These are phyloP conservation scores for Collariella sp. DNA, from an alignment of 495 filamentous ascomycete genomes.

Conservation along the genomic window DNA sequence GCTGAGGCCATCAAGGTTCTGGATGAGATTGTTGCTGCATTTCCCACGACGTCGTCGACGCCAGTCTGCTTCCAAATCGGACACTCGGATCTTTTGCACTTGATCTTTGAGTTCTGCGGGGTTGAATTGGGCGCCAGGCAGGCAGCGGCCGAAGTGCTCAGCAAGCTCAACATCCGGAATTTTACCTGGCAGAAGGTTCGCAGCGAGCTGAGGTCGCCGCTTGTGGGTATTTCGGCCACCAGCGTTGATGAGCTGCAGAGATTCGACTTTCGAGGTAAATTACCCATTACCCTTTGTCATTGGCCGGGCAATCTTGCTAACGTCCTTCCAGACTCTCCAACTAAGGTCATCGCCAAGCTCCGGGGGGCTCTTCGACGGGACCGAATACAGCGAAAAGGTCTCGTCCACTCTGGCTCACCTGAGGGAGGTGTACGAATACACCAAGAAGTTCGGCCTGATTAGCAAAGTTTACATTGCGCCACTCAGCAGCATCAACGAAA, in stretches of 20 bases:
- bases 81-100: constrained; percentile 72
- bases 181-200: constrained; percentile 80
- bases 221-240: constrained; percentile 76
- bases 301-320: not conserved
- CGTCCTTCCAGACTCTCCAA: constrained; percentile 48
- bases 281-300: not conserved
- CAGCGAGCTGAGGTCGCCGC: constrained; percentile 68
- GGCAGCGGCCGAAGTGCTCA: constrained; percentile 71
- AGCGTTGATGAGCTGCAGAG: constrained; percentile 81
- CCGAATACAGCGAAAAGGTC: constrained; percentile 54
- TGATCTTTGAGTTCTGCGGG: constrained; percentile 81
- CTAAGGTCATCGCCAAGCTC: constrained; percentile 65
- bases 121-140: constrained; percentile 60
- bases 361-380: constrained; percentile 64
- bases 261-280: constrained; percentile 79
- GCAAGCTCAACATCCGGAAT: constrained; percentile 76
- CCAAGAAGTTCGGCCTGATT: constrained; percentile 62
- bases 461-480: constrained; percentile 79
- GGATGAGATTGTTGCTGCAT: constrained; percentile 78
- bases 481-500: constrained; percentile 82
- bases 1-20: constrained; percentile 91
- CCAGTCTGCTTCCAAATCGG: constrained; percentile 90
- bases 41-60: constrained; percentile 60
- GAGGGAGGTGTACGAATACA: constrained; percentile 62
- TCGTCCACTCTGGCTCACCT: constrained; percentile 72